Evolutionary conservation across 495 filamentous ascomycete genomes (phyloP).

Genomic region (Aspergillus cavernicola): DNA sequence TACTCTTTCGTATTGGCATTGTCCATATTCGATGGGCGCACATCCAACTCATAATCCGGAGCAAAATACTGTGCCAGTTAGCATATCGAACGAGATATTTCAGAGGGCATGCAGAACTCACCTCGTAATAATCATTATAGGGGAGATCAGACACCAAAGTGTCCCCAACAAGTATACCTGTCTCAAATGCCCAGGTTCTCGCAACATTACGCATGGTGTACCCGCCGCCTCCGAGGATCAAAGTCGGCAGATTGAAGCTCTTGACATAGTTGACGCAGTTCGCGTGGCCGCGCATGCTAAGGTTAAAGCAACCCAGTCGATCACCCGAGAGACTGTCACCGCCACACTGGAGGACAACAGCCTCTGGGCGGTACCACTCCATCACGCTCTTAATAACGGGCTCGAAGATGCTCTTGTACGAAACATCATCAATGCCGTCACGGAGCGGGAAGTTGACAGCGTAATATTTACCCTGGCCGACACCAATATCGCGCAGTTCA

Average conservation of each 20-base stretch:
- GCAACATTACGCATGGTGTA: slow-evolving; percentile 99
- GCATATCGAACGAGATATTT: neutral
- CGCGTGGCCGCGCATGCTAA: slow-evolving; percentile 95
- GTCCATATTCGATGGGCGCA: slow-evolving; percentile 97
- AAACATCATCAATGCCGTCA: slow-evolving; percentile 88
- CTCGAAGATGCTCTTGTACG: slow-evolving; percentile 94
- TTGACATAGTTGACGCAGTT: slow-evolving; percentile 97
- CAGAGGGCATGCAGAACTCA: slow-evolving; percentile 34
- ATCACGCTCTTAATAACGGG: slow-evolving; percentile 90
- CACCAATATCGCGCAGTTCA: slow-evolving; percentile 91
- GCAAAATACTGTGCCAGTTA: slow-evolving; percentile 78
- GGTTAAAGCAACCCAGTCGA: slow-evolving; percentile 93
- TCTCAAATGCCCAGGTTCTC: slow-evolving; percentile 96
- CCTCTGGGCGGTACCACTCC: slow-evolving; percentile 92
- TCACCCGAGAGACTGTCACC: slow-evolving; percentile 94
- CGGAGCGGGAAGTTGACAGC: slow-evolving; percentile 95
- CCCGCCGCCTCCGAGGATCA: slow-evolving; percentile 91
- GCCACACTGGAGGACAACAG: slow-evolving; percentile 94
- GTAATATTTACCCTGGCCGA: slow-evolving; percentile 89
- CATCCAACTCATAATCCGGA: slow-evolving; percentile 93
- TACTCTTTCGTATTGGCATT: slow-evolving; percentile 96
- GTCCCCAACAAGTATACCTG: slow-evolving; percentile 80
- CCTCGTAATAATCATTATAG: slow-evolving; percentile 98
- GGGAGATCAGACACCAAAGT: slow-evolving; percentile 78
- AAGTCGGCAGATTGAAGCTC: slow-evolving; percentile 82